Evolutionary conservation across 768 basidiomycete species (phyloP), one percentile per base, ranked within the genome.

Genomic region (Leccinum sublutescens): DNA sequence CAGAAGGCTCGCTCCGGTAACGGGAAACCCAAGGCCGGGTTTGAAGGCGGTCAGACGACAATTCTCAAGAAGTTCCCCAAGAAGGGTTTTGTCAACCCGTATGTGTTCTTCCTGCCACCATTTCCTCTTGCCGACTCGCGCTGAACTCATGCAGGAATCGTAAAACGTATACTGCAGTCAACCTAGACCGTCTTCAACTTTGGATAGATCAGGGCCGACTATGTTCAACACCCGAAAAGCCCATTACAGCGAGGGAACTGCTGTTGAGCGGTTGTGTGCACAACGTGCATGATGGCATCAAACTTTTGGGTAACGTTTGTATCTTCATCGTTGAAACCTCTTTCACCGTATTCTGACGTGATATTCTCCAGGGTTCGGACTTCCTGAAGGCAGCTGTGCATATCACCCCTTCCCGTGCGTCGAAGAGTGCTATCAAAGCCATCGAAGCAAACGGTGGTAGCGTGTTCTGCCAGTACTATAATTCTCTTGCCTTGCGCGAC

Each of bases 41-140:
- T 98, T 63, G 97, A 98, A 74, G 97, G 97, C 70, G 97, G 97
- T 62, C 96, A 98, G 73, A 98, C 96, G 5, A 92, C 96, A 14
- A 85, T 98, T 55, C 88, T 91, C 5, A 87, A 93, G 62, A 78
- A 87, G 48, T 91, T 95, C 69, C 97, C 97, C 5, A 99, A 99
- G 79, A 83, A 85, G 50, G 97, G 97, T 50, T 98, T 98, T 74
- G 84, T 88, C 59, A 98, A 97, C 76, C 84, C 85, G 96, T 97
- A 66, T 68, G 91, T 82, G 25, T 19, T 53, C 27, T 58, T 10
- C 43, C 21, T 21, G 2, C 19, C 31, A 4, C 12, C n/a, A 12
- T 51, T 33, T 12, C 27, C 19, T 55, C 27, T 33, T 47, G 17
- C 12, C 12, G 34, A 56, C 48, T 55, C 34, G 45, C 33, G 9